phyloP scores from a whole-genome alignment of 345 rosid species.

The Eutrema heterophyllum region DNA sequence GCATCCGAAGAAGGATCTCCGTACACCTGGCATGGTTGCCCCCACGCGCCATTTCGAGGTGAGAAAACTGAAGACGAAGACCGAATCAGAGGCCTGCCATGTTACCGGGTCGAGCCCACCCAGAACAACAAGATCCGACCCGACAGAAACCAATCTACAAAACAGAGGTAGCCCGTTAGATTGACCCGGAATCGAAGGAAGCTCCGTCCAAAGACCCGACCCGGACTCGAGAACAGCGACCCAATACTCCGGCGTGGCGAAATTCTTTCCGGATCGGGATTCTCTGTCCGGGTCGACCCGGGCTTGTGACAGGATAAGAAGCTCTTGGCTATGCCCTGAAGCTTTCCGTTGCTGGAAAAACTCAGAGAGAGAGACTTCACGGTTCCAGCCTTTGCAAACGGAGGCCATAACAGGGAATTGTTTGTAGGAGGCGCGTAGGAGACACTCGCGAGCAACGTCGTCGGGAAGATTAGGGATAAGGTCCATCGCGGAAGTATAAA shows the following conservation, averaged over 20 bases:
- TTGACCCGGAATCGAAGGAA: slow-evolving; percentile 51
- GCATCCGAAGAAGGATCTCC: slow-evolving; percentile 59
- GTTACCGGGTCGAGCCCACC: slow-evolving; percentile 75
- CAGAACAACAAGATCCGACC: slow-evolving; percentile 59
- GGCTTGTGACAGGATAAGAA: slow-evolving; percentile 57
- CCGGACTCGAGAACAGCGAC: slow-evolving; percentile 47
- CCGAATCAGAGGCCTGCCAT: slow-evolving; percentile 51
- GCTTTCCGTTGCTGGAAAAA: slow-evolving; percentile 39
- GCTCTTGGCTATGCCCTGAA: slow-evolving; percentile 35
- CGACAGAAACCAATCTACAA: slow-evolving; percentile 49
- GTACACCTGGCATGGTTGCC: slow-evolving; percentile 57
- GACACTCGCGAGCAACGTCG: slow-evolving; percentile 58
- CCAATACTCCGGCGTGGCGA: slow-evolving; percentile 31
- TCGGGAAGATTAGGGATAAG: slow-evolving; percentile 59
- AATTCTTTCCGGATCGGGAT: slow-evolving; percentile 24
- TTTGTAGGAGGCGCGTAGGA: slow-evolving; percentile 44
- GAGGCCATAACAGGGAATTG: slow-evolving; percentile 41
- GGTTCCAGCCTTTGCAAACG: slow-evolving; percentile 56
- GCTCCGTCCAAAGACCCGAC: slow-evolving; percentile 48
- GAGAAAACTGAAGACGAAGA: slow-evolving; percentile 48
- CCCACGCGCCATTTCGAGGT: slow-evolving; percentile 63
- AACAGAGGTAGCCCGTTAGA: slow-evolving; percentile 55
- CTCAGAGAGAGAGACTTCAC: slow-evolving; percentile 42
- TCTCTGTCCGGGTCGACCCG: slow-evolving; percentile 26
- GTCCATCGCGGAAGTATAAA: slow-evolving; percentile 38